Evolutionary conservation across 2,329 filamentous ascomycete species (phyloP).

Genomic region (Coniochaeta ligniaria): DNA sequence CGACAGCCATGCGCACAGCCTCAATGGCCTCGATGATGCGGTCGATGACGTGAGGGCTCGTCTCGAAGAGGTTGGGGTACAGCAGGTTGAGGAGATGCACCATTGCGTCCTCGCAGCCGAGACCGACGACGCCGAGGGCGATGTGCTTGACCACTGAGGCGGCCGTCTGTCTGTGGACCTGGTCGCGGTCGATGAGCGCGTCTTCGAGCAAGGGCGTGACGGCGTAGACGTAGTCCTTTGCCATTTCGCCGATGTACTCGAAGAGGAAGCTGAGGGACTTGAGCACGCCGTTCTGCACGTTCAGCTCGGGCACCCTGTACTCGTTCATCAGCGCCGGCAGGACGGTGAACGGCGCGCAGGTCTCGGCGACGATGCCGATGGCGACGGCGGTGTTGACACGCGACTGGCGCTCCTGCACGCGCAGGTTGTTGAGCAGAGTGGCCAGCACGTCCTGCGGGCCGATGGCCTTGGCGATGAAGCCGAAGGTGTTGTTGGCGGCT

Average conservation of each 20-base stretch:
- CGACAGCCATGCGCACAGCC: constrained; percentile 87
- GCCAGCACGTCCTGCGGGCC: constrained; percentile 95
- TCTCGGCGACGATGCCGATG: constrained; percentile 97
- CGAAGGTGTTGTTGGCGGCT: constrained; percentile 98
- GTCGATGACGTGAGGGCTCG: constrained; percentile 96
- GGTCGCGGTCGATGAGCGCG: constrained; percentile 93
- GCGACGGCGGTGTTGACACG: constrained; percentile 98
- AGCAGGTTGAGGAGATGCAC: constrained; percentile 92
- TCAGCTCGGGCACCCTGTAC: constrained; percentile 95
- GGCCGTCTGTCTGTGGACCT: constrained; percentile 95
- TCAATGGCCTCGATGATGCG: constrained; percentile 96
- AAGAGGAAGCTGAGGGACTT: constrained; percentile 97
- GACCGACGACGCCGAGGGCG: constrained; percentile 90
- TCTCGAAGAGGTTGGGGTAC: constrained; percentile 96
- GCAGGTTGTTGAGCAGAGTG: constrained; percentile 90
- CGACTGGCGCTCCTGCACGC: constrained; percentile 95
- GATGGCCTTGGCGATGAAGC: constrained; percentile 98
- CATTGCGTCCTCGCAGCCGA: constrained; percentile 98
- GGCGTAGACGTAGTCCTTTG: constrained; percentile 98
- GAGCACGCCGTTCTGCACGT: constrained; percentile 96
- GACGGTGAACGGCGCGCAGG: constrained; percentile 95
- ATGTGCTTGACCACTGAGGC: constrained; percentile 97
- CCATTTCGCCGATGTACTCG: constrained; percentile 99
- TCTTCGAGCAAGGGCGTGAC: constrained; percentile 94
- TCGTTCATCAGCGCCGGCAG: constrained; percentile 99